Percentiles rank a stretch among this genome's conserved stretches.
Evolutionary conservation across 345 rosid genomes (phyloP).

Genomic region (Streptanthus diversifolius): DNA sequence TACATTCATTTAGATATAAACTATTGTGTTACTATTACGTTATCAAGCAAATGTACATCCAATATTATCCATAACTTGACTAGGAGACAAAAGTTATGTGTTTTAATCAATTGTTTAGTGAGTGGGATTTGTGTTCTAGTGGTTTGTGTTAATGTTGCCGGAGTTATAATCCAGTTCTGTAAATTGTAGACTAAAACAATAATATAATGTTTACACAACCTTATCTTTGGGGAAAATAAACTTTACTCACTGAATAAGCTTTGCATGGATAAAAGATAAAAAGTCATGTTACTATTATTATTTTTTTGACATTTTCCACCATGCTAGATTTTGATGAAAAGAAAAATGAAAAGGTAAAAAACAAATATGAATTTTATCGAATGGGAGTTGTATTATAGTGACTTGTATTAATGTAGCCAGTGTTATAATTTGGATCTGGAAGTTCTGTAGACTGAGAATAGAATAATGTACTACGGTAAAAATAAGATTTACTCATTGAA

Average conservation of each 20-base stretch:
- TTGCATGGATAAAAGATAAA: not conserved
- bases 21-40: not conserved
- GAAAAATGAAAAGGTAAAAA: not conserved
- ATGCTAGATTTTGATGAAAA: not conserved
- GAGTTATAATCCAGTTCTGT: not conserved
- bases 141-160: not conserved
- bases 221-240: not conserved
- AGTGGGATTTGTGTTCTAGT: not conserved
- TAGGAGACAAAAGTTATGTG: not conserved
- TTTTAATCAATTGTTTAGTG: not conserved
- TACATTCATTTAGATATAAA: not conserved
- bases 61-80: not conserved
- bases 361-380: not conserved
- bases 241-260: not conserved
- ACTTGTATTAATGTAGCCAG: not conserved
- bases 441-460: not conserved
- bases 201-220: not conserved
- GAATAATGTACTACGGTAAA: not conserved
- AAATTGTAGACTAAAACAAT: not conserved
- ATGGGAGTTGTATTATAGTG: not conserved
- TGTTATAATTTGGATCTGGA: not conserved
- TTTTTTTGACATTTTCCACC: not conserved
- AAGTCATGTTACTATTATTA: not conserved
- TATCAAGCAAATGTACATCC: not conserved
- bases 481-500: not conserved